phyloP scores from a whole-genome alignment of 768 basidiomycete species.

The Naganishia antarctica region DNA sequence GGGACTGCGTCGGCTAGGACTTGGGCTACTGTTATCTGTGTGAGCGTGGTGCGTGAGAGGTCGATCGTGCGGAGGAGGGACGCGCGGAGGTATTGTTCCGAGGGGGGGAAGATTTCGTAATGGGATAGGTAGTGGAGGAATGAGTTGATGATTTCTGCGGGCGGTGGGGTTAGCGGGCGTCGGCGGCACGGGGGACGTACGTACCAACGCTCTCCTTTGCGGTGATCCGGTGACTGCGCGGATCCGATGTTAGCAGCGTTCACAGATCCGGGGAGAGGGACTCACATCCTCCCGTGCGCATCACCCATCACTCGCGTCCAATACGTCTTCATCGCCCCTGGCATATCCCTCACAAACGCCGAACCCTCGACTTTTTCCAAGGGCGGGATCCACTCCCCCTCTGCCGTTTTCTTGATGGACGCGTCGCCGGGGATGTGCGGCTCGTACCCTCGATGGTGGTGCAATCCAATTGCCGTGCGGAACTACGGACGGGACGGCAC shows the following conservation, averaged over 20 bases:
- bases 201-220: slow-evolving; percentile 15
- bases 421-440: background rate
- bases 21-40: slow-evolving; percentile 7
- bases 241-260: background rate
- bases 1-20: background rate
- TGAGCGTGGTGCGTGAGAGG: background rate
- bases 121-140: slow-evolving; percentile 10
- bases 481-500: background rate
- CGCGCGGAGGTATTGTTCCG: background rate
- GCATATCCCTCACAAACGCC: slow-evolving; percentile 16
- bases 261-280: background rate
- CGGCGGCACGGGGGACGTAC: background rate
- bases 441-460: background rate
- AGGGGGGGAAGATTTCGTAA: background rate
- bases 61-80: background rate
- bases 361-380: background rate
- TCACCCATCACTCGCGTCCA: slow-evolving; percentile 9
- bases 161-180: background rate
- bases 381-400: background rate
- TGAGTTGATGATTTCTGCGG: slow-evolving; percentile 3
- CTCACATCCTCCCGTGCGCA: slow-evolving; percentile 19
- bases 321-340: slow-evolving; percentile 1
- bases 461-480: background rate
- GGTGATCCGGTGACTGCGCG: slow-evolving; percentile 4
- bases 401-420: background rate